Conservation (phyloP, 2,329 filamentous ascomycete species). For the Aspergillus jensenii region DNA sequence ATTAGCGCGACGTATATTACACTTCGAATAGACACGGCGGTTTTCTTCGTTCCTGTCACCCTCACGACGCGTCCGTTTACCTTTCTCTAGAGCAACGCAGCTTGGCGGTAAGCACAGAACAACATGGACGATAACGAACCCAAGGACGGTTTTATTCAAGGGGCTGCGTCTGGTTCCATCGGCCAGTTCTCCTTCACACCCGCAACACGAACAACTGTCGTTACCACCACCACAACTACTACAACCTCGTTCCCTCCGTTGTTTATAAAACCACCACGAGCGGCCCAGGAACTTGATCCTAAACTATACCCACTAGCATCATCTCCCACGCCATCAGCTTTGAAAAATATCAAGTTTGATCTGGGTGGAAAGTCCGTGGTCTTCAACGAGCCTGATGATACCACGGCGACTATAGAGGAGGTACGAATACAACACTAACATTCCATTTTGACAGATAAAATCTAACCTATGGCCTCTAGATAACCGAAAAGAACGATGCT, state of each 20-base stretch:
- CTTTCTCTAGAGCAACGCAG: background rate
- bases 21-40: background rate
- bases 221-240: constrained; percentile 91
- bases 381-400: constrained; percentile 63
- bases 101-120: background rate
- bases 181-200: constrained; percentile 64
- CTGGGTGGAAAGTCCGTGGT: constrained; percentile 61
- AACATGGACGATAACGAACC: constrained; percentile 30
- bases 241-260: constrained; percentile 80
- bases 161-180: constrained; percentile 43
- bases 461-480: constrained; percentile 31
- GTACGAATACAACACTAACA: constrained; percentile 38
- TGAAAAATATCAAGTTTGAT: constrained; percentile 76
- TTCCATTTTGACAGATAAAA: background rate
- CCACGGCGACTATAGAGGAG: constrained; percentile 53
- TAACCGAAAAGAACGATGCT: constrained; percentile 45
- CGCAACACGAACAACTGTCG: constrained; percentile 64
- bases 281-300: constrained; percentile 71
- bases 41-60: background rate
- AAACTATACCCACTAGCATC: constrained; percentile 88
- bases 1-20: constrained; percentile 14
- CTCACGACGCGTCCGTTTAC: constrained; percentile 18
- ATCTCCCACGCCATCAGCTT: constrained; percentile 74
- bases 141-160: constrained; percentile 20
- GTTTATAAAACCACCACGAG: constrained; percentile 70